Evolutionary conservation across 179 eudicot species (phyloP), one percentile per base, ranked within the genome.

Genomic region (Beta lomatogona): DNA sequence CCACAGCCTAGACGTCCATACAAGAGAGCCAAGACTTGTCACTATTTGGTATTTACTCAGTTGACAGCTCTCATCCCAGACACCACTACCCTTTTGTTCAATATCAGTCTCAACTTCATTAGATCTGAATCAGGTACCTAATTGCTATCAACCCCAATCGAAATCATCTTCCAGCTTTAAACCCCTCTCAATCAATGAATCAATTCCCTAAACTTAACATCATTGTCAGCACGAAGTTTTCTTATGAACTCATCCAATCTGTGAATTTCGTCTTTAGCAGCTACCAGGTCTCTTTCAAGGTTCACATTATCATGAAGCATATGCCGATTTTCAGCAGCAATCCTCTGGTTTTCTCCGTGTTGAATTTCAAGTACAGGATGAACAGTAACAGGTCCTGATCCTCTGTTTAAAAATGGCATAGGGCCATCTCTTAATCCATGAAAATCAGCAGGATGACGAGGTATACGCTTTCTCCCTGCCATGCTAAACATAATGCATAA

Each of bases 351-450:
- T 79, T 94, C 98, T 80, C 91, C 83, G 72, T 85, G 89, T 77
- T 92, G 98, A 80, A 89, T 77, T 60, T 93, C 95, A 76, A 93
- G 85, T 82, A 85, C 85, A 64, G 93, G 98, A 85, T 91, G 90
- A 73, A 91, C 79, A 53, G 95, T 86, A 57, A 85, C 80, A 75
- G 91, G 89, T 46, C 87, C 88, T 57, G 90, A 90, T 52, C 92
- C 94, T 61, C 93, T 86, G 83, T 84, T 86, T 76, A 87, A 16
- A 22, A 83, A 50, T 79, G 87, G 85, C 76, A 78, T 88, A 72
- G 91, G 91, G 41, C 84, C 91, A 69, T 87, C 92, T 79, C 85
- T 89, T 72, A 82, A 82, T 75, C 81, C 89, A 25, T 84, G 89
- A 57, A 81, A 83, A 78, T 80, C 80, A 36, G 84, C 89, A 64